A percentile compares a stretch with the other conserved stretches of the same genome.
phyloP scores from a whole-genome alignment of 2,329 filamentous ascomycete species.

The Anthostomella pinea region DNA sequence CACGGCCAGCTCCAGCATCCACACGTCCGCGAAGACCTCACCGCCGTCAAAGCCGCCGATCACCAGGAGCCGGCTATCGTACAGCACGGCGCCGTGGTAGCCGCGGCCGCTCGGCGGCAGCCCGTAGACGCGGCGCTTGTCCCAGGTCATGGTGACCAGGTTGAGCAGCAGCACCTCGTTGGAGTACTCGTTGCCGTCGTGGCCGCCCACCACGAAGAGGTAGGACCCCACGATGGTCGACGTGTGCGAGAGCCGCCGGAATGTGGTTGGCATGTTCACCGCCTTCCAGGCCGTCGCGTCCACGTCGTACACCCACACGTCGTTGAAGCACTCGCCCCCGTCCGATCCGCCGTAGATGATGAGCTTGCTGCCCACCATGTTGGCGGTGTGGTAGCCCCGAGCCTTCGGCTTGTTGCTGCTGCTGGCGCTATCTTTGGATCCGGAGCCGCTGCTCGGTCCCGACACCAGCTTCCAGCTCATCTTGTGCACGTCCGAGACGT shows the following conservation, averaged over 20 bases:
- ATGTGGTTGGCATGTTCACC: constrained; percentile 59
- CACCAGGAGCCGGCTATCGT: constrained; percentile 62
- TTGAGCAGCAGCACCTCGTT: constrained; percentile 68
- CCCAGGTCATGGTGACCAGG: constrained; percentile 72
- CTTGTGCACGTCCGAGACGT: constrained; percentile 63
- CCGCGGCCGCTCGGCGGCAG: constrained; percentile 60
- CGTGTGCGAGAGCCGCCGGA: constrained; percentile 64
- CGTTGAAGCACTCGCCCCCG: constrained; percentile 69
- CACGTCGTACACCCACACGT: constrained; percentile 71
- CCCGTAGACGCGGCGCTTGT: constrained; percentile 63
- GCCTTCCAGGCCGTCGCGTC: constrained; percentile 58
- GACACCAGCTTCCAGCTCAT: constrained; percentile 69
- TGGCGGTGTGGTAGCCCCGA: constrained; percentile 68
- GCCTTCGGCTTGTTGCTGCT: constrained; percentile 52
- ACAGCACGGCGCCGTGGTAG: constrained; percentile 64
- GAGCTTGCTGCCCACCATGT: constrained; percentile 70
- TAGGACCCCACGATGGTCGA: constrained; percentile 68
- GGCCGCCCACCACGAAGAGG: constrained; percentile 67
- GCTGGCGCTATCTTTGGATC: constrained; percentile 12
- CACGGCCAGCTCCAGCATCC: constrained; percentile 64
- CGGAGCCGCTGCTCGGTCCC: constrained; percentile 26
- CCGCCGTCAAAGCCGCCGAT: constrained; percentile 67
- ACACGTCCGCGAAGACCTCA: constrained; percentile 67
- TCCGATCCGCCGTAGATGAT: constrained; percentile 70
- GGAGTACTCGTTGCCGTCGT: constrained; percentile 67